These are phyloP conservation scores for Persicaria tinctoria DNA, from an alignment of 148 eudicot genomes.

Conservation along the genomic window DNA sequence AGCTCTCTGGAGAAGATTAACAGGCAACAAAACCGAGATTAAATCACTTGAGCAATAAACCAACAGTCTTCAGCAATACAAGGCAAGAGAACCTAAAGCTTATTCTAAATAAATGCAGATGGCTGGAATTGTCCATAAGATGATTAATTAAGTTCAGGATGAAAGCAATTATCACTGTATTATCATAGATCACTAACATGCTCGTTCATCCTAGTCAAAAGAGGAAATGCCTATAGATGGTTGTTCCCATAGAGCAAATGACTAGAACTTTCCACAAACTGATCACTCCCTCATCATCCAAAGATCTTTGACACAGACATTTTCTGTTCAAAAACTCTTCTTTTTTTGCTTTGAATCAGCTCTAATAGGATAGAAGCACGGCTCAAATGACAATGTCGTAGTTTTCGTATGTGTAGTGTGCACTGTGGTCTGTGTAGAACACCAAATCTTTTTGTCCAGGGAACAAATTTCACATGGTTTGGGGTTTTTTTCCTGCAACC, in stretches of 20 bases:
- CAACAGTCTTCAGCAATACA: not conserved
- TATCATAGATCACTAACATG: not conserved
- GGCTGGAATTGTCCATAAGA: not conserved
- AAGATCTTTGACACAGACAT: not conserved
- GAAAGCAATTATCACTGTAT: not conserved
- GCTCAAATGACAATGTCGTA: not conserved
- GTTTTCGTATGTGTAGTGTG: not conserved
- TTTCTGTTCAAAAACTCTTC: not conserved
- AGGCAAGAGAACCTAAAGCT: not conserved
- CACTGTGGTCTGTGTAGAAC: not conserved
- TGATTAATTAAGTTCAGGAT: not conserved
- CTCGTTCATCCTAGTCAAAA: not conserved
- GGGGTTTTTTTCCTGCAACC: not conserved
- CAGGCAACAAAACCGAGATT: constrained; percentile 11
- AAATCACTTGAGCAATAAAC: not conserved
- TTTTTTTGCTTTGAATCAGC: not conserved
- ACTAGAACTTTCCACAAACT: not conserved
- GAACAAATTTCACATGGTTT: not conserved
- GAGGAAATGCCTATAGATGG: not conserved
- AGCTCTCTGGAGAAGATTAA: constrained; percentile 56
- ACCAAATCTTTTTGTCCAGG: not conserved
- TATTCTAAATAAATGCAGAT: not conserved
- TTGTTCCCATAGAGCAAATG: not conserved
- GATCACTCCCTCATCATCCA: not conserved
- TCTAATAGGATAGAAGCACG: not conserved